Base-by-base conservation (phyloP, 345 rosid species). In the Corchorus olitorius region DNA sequence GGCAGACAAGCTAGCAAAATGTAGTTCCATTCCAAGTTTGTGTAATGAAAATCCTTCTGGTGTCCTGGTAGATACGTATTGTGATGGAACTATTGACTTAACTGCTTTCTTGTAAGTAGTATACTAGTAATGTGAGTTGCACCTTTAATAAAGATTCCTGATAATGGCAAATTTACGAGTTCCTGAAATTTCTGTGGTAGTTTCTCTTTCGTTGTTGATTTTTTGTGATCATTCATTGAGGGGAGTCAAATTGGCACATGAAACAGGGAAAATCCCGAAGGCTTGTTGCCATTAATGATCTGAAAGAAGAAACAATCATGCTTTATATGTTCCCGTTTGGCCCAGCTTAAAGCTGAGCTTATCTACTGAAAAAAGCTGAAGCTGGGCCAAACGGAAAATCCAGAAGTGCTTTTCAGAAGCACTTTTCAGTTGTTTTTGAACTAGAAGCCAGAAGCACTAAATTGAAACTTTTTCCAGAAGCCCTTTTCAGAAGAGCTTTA, bases 1-100 rank as follows among this genome's bases (percentile, higher is more conserved):
- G 92, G 92, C 46, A 82, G 73, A 75, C 88, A 79, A 74, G 58
- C 79, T 76, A 95, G 97, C 88, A 92, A 92, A 79, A 87, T 95
- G 84, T 92, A 85, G 86, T 72, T 65, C 65, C 19, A 27, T 53
- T 45, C 46, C 34, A 45, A 5, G 4, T 19, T 59, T 22, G 5
- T 37, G 9, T 58, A 65, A 17, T 27, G 76, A 63, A 46, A 39
- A 43, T 76, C 63, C 33, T 45, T 33, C 10, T 16, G 12, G 11
- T 20, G 12, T 20, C 55, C 9, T 37, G 34, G 20, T 35, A 4
- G 37, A 55, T 41, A 27, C 27, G 1, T 27, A 63, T 50, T 43
- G 16, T 43, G 16, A 0, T 45, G 33, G 37, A 9, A 61, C n/a
- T 5, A 10, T 12, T 13, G 34, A 48, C 19, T 17, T 5, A 52